Evolutionary conservation across 768 basidiomycete genomes (phyloP).

Genomic region (Crepidotus variabilis): DNA sequence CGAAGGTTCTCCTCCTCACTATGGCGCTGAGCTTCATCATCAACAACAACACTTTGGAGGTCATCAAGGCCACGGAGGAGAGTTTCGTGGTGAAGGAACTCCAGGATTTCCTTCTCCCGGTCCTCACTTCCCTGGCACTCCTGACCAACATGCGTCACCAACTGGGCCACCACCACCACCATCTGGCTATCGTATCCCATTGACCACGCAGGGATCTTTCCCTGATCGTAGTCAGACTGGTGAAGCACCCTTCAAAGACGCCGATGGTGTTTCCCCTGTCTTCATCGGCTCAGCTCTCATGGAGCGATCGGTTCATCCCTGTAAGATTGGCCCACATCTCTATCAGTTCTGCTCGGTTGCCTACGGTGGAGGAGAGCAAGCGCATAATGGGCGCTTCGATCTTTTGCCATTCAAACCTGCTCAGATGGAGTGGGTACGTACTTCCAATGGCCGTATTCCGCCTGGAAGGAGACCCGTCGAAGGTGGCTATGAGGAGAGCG

Average conservation of each 20-base stretch:
- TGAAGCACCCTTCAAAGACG: conserved; percentile 51
- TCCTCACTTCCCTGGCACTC: conserved; percentile 10
- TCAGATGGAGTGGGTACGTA: conserved; percentile 73
- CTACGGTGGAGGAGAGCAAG: conserved; percentile 58
- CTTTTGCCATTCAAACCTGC: conserved; percentile 63
- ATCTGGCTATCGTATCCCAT: conserved; percentile 64
- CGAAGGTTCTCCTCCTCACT: neutral
- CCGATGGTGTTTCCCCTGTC: conserved; percentile 53
- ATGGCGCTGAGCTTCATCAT: conserved; percentile 1
- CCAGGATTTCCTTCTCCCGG: conserved; percentile 7
- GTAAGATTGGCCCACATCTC: conserved; percentile 72
- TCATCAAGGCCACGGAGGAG: conserved; percentile 3
- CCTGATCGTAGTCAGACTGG: conserved; percentile 40
- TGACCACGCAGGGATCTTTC: conserved; percentile 41
- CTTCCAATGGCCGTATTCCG: conserved; percentile 59
- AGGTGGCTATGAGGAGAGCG: conserved; percentile 73
- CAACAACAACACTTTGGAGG: conserved; percentile 3
- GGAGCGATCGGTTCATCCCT: conserved; percentile 69
- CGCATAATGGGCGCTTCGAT: conserved; percentile 67
- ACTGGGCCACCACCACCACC: conserved; percentile 36
- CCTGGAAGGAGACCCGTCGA: conserved; percentile 55
- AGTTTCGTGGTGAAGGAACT: neutral
- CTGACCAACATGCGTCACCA: conserved; percentile 12
- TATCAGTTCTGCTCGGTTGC: conserved; percentile 49
- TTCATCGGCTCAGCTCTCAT: conserved; percentile 76